Evolutionary conservation across 192 early-diverging fungal species (phyloP), one percentile per base, ranked within the genome.

Genomic region (Coemansia sp.): DNA sequence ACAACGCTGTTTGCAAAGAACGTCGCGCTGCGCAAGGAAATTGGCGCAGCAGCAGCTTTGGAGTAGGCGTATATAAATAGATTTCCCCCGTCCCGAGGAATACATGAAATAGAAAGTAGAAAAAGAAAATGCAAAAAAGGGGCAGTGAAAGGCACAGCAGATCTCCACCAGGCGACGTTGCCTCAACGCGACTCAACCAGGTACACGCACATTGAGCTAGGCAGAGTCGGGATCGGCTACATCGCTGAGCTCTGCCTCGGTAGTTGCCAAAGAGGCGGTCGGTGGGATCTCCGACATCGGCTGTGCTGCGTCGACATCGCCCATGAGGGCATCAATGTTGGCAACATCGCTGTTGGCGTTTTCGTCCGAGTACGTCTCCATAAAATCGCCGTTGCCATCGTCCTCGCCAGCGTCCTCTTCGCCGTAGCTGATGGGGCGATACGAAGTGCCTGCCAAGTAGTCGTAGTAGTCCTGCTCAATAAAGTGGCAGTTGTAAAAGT

Each of bases 1-100:
- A n/a, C 78, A n/a, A 69, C 80, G 26, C 61, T 90, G 57, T 84
- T 85, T 43, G 65, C 83, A 36, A 83, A 84, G 57, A 73, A 83
- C 65, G 20, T 78, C 20, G 63, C 72, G 12, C 45, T 83, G 64
- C 66, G 77, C 61, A 79, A 58, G 47, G 59, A 43, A 2, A 66
- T 75, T 43, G 68, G 64, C 35, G 77, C 18, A 12, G 35, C 57
- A 14, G 68, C 61, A 8, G 31, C 31, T 31, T 34, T 18, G 13
- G 70, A 77, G 34, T 77, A 65, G 23, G 47, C 6, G 13, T 53
- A 38, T 62, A 48, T 35, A 64, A 18, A 53, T 55, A 39, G 21
- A 8, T 25, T 53, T 65, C 74, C 74, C 74, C 74, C 74, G 74
- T 76, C 74, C 66, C 68, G 41, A 53, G 61, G 62, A 66, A 76